Conservation (phyloP, 176 grass and related monocot species). For the Juncus effusus region DNA sequence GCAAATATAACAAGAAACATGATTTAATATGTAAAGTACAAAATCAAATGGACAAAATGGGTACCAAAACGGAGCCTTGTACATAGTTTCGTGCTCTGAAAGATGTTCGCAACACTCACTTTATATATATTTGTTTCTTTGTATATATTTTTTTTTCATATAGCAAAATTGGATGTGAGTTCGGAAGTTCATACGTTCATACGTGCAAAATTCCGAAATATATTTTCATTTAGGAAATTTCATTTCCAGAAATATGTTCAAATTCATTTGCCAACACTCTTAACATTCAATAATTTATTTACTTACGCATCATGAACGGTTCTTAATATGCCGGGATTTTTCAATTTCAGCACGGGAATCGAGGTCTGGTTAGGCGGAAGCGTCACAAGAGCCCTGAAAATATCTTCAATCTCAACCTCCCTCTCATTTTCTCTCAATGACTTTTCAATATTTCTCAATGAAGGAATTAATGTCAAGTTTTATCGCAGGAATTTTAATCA, state of each 20-base stretch:
- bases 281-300: background rate
- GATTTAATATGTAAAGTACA: too few relatives aligned
- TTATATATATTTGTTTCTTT: too few relatives aligned
- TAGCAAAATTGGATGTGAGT: slow-evolving; percentile 60
- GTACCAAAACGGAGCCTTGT: slow-evolving; percentile 83
- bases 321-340: slow-evolving; percentile 70
- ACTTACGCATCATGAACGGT: slow-evolving; percentile 92
- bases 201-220: slow-evolving; percentile 40
- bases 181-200: slow-evolving; percentile 85
- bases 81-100: slow-evolving; percentile 50
- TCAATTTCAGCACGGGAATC: slow-evolving; percentile 76
- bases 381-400: slow-evolving; percentile 75
- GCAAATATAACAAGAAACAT: too few relatives aligned
- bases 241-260: slow-evolving; percentile 13
- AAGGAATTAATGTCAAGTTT: slow-evolving; percentile 81
- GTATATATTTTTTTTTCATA: slow-evolving; percentile 12
- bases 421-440: slow-evolving; percentile 60
- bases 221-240: slow-evolving; percentile 35
- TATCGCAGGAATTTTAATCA: slow-evolving; percentile 81
- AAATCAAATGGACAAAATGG: background rate
- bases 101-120: slow-evolving; percentile 38
- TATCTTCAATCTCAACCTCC: slow-evolving; percentile 59
- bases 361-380: slow-evolving; percentile 63
- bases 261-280: background rate
- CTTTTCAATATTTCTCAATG: slow-evolving; percentile 57